These are phyloP conservation scores for Beta macrorhiza DNA, from an alignment of 179 eudicot genomes.

Conservation along the genomic window DNA sequence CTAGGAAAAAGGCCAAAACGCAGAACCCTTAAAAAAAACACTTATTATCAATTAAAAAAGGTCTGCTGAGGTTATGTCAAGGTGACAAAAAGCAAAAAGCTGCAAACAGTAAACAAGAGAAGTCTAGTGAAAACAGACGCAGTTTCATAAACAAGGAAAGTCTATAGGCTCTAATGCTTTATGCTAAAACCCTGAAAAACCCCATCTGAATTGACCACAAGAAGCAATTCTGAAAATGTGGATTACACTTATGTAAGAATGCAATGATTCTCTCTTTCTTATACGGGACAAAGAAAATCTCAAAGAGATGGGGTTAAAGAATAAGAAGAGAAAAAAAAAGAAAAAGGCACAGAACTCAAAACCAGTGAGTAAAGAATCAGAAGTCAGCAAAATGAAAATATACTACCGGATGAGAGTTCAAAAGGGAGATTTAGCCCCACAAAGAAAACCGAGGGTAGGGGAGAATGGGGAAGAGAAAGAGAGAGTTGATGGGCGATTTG, in stretches of 20 bases:
- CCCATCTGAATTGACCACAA: conserved; percentile 23
- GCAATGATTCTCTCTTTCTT: conserved; percentile 17
- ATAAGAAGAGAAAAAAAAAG: not conserved
- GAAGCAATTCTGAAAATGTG: conserved; percentile 24
- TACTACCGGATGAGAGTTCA: conserved; percentile 20
- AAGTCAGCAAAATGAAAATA: conserved; percentile 32
- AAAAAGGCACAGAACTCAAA: conserved; percentile 34
- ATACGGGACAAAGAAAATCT: conserved; percentile 27
- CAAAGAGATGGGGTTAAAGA: not conserved
- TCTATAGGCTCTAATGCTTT: conserved; percentile 11
- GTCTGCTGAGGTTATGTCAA: conserved; percentile 1
- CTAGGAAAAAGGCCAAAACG: conserved; percentile 41
- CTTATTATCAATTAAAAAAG: conserved; percentile 5
- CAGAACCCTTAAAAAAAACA: conserved; percentile 47
- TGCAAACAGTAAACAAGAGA: conserved; percentile 19
- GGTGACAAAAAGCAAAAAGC: conserved; percentile 30
- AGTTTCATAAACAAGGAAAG: conserved; percentile 6
- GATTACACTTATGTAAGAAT: conserved; percentile 13
- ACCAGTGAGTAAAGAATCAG: conserved; percentile 28
- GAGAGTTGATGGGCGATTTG: conserved; percentile 19
- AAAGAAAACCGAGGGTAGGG: conserved; percentile 13
- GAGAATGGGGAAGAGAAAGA: not conserved
- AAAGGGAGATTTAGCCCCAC: conserved; percentile 36
- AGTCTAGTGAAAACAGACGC: conserved; percentile 12
- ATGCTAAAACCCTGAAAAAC: conserved; percentile 31